These are phyloP conservation scores for Colletotrichum sp. DNA, from an alignment of 2,329 filamentous ascomycete genomes.

Conservation along the genomic window DNA sequence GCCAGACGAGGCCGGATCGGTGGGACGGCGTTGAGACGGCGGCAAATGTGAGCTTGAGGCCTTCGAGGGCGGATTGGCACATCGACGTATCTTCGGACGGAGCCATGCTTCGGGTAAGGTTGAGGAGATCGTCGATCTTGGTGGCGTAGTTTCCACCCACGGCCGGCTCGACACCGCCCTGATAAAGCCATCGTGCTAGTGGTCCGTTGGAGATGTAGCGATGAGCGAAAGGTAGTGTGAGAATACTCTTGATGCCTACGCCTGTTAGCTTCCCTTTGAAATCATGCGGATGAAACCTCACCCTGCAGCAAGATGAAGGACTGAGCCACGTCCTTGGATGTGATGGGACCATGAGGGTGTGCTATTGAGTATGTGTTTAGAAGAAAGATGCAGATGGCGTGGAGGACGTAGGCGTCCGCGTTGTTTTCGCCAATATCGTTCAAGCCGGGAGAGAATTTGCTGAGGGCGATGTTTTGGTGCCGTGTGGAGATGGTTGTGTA, in stretches of 20 bases:
- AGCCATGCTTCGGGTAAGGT: constrained; percentile 14
- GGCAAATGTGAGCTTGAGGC: constrained; percentile 12
- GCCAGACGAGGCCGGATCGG: constrained; percentile 19
- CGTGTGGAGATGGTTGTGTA: constrained; percentile 20
- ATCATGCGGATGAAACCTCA: not conserved
- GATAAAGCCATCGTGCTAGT: constrained; percentile 14
- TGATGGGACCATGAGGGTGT: constrained; percentile 1
- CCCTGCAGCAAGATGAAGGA: constrained; percentile 24
- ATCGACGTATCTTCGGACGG: constrained; percentile 12
- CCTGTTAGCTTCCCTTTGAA: not conserved
- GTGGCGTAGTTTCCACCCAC: not conserved
- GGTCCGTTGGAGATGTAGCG: constrained; percentile 10
- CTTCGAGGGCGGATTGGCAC: constrained; percentile 14
- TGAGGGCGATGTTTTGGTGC: constrained; percentile 22
- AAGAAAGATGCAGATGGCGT: constrained; percentile 24
- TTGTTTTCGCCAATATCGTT: constrained; percentile 21
- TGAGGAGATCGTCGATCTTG: constrained; percentile 15
- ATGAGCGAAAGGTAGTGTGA: constrained; percentile 9
- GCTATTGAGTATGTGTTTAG: constrained; percentile 23
- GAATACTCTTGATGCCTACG: constrained; percentile 20
- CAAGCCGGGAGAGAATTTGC: constrained; percentile 19
- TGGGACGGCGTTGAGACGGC: not conserved
- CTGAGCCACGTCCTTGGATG: constrained; percentile 20
- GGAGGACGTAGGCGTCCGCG: constrained; percentile 24
- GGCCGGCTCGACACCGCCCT: constrained; percentile 7